phyloP scores from a whole-genome alignment of 176 grass and related monocot species.

The Cocos nucifera region DNA sequence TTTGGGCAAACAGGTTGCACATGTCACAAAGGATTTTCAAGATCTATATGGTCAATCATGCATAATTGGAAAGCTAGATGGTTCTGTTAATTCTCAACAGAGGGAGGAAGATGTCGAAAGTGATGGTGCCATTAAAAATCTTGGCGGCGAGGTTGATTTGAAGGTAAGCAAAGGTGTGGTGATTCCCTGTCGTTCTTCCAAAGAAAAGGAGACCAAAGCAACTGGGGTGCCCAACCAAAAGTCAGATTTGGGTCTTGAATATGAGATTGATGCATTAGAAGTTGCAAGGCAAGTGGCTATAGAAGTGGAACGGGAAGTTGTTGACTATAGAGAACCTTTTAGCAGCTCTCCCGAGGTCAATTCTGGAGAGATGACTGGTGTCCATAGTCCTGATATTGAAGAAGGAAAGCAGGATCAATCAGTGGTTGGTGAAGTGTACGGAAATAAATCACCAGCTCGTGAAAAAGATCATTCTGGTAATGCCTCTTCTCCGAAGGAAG shows the following conservation, averaged over 20 bases:
- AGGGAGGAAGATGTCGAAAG: not conserved
- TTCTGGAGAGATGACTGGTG: slow-evolving; percentile 21
- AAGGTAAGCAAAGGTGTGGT: slow-evolving; percentile 2
- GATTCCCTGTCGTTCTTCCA: slow-evolving; percentile 41
- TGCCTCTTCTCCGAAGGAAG: slow-evolving; percentile 46
- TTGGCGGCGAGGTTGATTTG: slow-evolving; percentile 24
- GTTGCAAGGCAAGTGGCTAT: slow-evolving; percentile 56
- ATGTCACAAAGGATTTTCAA: slow-evolving; percentile 16
- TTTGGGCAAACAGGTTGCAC: slow-evolving; percentile 17
- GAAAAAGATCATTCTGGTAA: slow-evolving; percentile 31
- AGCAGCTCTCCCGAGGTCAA: slow-evolving; percentile 59
- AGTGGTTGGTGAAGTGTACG: slow-evolving; percentile 16
- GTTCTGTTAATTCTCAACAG: slow-evolving; percentile 26
- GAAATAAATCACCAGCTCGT: slow-evolving; percentile 24
- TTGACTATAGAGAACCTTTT: slow-evolving; percentile 65
- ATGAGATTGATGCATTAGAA: slow-evolving; percentile 66
- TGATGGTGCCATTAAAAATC: slow-evolving; percentile 17
- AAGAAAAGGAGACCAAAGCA: slow-evolving; percentile 17
- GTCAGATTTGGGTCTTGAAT: slow-evolving; percentile 30
- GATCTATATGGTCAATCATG: slow-evolving; percentile 24
- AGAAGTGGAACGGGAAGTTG: slow-evolving; percentile 58
- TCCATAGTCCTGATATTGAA: slow-evolving; percentile 32
- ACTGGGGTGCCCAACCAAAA: slow-evolving; percentile 20
- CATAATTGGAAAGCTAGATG: slow-evolving; percentile 26
- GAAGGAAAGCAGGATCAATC: slow-evolving; percentile 18